Base-by-base conservation (phyloP, 768 basidiomycete genomes). In the Boletus insuetus region DNA sequence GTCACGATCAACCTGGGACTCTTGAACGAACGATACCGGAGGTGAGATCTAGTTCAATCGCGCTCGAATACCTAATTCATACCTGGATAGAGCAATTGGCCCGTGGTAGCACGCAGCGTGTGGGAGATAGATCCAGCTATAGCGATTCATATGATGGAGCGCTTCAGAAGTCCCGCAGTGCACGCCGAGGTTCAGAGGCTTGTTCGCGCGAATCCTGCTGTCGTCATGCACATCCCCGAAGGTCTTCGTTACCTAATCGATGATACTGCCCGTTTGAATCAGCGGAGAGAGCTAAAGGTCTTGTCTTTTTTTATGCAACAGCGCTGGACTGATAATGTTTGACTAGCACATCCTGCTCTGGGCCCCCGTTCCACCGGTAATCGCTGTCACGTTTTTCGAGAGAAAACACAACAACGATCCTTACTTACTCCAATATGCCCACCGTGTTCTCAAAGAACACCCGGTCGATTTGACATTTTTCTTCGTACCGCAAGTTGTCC, bases 401-500 rank as follows among this genome's bases (percentile, higher is more conserved):
- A 85, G 83, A 29, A 83, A 85, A 51, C 95, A 87, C 70, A 80
- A 85, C 58, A 91, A 83, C 63, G 87, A 98, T 64, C 89, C 96
- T 0, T 70, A 91, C 35, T 72, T 97, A 35, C 75, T 98, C 20
- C 97, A 99, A 85, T 98, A 98, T 68, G 95, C 95, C 0, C 93
- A 98, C 73, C 82, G 95, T 41, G 94, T 95, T 1, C 74, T 99
- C 41, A 94, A 94, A 67, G 91, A 96, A 68, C 94, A 98, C 67
- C 91, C 94, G 0, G 92, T 98, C 11, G 87, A 92, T 14, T 68
- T 98, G 49, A 96, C 96, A 0, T 99, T 99, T 80, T 99, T 98
- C 77, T 99, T 96, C 67, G 94, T 99, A 32, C 97, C 97, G 1
- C 97, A 99, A 79, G 87, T 98, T 19, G 97, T 98, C 2, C 97